Percentiles rank a stretch among this genome's conserved stretches.
Evolutionary conservation across 345 rosid genomes (phyloP).

Genomic region (Euphorbia peplus): DNA sequence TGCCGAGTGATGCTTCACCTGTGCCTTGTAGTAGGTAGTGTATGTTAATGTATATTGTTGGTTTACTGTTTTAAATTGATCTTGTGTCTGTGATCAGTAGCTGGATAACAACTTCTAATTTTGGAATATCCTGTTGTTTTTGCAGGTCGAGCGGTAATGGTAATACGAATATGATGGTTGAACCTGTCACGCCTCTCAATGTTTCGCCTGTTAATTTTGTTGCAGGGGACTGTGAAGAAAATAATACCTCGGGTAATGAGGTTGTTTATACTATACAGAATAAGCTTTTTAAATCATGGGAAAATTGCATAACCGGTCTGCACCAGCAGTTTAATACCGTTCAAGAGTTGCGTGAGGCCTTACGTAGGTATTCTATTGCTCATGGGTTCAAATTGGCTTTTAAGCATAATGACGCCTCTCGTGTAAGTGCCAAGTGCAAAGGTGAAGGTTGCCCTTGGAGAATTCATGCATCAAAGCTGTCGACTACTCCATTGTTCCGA

Average conservation of each 20-base stretch:
- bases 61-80: constrained; percentile 1
- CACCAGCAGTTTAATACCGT: constrained; percentile 32
- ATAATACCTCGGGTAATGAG: background rate
- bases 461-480: constrained; percentile 24
- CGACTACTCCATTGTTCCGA: constrained; percentile 21
- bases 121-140: constrained; percentile 9
- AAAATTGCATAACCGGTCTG: constrained; percentile 30
- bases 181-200: constrained; percentile 23
- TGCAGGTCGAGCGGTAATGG: constrained; percentile 32
- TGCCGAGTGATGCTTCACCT: constrained; percentile 3
- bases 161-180: constrained; percentile 21
- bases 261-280: constrained; percentile 12
- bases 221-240: background rate
- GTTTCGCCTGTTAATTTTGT: constrained; percentile 15
- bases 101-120: background rate
- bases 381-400: constrained; percentile 27
- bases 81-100: background rate
- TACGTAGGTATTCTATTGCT: constrained; percentile 25
- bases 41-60: background rate
- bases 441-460: constrained; percentile 32
- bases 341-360: constrained; percentile 24
- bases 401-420: constrained; percentile 25
- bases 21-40: constrained; percentile 30
- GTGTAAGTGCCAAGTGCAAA: constrained; percentile 29
- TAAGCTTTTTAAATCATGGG: constrained; percentile 31